A percentile compares a stretch with the other conserved stretches of the same genome.
These are phyloP conservation scores for Lactarius pseudohatsudake DNA, from an alignment of 768 basidiomycete genomes.

Conservation along the genomic window DNA sequence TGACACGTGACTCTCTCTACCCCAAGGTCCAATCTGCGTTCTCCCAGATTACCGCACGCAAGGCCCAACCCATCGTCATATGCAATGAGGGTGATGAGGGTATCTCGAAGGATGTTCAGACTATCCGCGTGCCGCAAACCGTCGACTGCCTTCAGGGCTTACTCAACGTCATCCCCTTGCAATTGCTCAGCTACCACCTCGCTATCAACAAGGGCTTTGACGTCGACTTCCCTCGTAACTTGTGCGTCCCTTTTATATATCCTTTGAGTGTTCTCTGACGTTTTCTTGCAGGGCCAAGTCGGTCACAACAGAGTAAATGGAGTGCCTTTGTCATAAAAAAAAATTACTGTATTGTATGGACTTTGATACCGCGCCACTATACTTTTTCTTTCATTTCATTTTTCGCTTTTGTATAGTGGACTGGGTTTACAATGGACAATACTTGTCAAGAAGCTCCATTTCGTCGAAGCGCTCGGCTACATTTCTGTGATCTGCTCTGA, in stretches of 20 bases:
- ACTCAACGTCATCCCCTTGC: constrained; percentile 94
- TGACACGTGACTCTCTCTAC: constrained; percentile 98
- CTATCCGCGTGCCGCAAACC: constrained; percentile 92
- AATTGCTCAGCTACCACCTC: constrained; percentile 93
- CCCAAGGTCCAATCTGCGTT: constrained; percentile 98
- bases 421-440: constrained; percentile 3
- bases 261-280: constrained; percentile 11
- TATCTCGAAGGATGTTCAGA: constrained; percentile 72
- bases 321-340: not conserved
- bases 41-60: constrained; percentile 95
- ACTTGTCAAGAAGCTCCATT: constrained; percentile 88
- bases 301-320: constrained; percentile 37
- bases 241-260: constrained; percentile 50
- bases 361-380: constrained; percentile 11
- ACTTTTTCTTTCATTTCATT: not conserved
- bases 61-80: constrained; percentile 91
- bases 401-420: constrained; percentile 12
- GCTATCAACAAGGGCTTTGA: constrained; percentile 95
- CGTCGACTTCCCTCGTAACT: constrained; percentile 97
- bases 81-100: constrained; percentile 91
- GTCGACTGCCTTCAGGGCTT: constrained; percentile 94
- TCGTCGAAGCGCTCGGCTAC: constrained; percentile 89
- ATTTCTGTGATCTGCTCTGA: constrained; percentile 98
- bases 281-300: constrained; percentile 36
- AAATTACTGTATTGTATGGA: constrained; percentile 22